Evolutionary conservation across 768 basidiomycete genomes (phyloP).

Genomic region (Cytidiella melzeri): DNA sequence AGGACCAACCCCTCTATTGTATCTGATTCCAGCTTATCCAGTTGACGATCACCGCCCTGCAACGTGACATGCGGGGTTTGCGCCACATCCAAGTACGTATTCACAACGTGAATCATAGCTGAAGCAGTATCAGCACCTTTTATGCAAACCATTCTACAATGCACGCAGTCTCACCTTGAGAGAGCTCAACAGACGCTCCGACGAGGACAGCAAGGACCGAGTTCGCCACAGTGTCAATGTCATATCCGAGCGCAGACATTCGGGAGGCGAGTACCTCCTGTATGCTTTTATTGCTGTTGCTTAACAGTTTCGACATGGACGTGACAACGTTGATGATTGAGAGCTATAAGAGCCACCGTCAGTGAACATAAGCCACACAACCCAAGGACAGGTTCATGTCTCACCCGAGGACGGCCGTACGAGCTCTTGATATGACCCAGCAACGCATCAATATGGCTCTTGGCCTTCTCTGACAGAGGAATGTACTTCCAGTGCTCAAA

Average conservation of each 20-base stretch:
- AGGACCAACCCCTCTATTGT: conserved; percentile 54
- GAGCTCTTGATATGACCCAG: conserved; percentile 48
- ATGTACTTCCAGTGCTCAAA: conserved; percentile 54
- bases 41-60: conserved; percentile 10
- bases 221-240: conserved; percentile 59
- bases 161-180: conserved; percentile 49
- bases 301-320: conserved; percentile 43
- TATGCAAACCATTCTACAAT: no score
- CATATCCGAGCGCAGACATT: conserved; percentile 48
- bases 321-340: conserved; percentile 37
- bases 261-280: conserved; percentile 50
- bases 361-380: background rate
- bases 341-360: conserved; percentile 19
- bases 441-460: conserved; percentile 47
- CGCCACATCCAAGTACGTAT: conserved; percentile 55
- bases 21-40: conserved; percentile 30
- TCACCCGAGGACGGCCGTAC: conserved; percentile 15
- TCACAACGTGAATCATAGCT: conserved; percentile 52
- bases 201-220: conserved; percentile 68
- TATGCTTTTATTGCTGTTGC: conserved; percentile 34
- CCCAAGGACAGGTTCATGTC: background rate
- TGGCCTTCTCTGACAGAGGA: conserved; percentile 46
- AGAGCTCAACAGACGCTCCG: conserved; percentile 59
- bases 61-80: conserved; percentile 21
- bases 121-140: conserved; percentile 39